Evolutionary conservation across 2,329 filamentous ascomycete species (phyloP).

Genomic region (Alternaria tenuissima): DNA sequence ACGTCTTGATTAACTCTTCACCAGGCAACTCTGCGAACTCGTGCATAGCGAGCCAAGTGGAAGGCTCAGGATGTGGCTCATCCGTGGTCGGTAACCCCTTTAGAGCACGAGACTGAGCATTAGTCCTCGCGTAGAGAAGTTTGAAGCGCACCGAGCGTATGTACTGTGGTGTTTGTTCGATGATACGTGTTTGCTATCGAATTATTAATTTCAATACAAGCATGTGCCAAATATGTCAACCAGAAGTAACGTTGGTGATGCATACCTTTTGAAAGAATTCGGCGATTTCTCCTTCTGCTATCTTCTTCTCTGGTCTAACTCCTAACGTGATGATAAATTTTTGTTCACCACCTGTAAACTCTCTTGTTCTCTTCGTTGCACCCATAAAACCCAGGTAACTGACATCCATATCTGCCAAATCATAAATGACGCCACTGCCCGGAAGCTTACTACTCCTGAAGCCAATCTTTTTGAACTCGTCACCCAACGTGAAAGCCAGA

Average conservation of each 20-base stretch:
- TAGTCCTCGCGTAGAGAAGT: conserved; percentile 39
- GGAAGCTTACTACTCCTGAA: conserved; percentile 46
- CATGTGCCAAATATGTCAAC: too few species aligned
- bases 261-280: conserved; percentile 24
- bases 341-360: background rate
- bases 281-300: conserved; percentile 21
- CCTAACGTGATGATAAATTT: conserved; percentile 28
- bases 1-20: conserved; percentile 20
- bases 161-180: conserved; percentile 29
- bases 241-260: too few species aligned
- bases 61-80: conserved; percentile 34
- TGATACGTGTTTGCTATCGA: conserved; percentile 21
- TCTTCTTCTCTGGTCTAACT: conserved; percentile 23
- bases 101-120: conserved; percentile 39
- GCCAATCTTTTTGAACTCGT: conserved; percentile 47
- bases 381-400: conserved; percentile 31
- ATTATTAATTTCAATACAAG: background rate
- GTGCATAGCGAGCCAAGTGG: conserved; percentile 39
- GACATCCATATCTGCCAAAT: conserved; percentile 44
- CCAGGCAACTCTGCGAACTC: conserved; percentile 31
- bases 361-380: conserved; percentile 16
- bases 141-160: conserved; percentile 33
- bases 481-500: conserved; percentile 44
- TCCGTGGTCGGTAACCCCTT: conserved; percentile 38
- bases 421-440: conserved; percentile 35